Percentiles rank a stretch among this genome's conserved stretches.
Conservation (phyloP, 352 stramenopile genomes). For the Globisporangium yorkense region DNA sequence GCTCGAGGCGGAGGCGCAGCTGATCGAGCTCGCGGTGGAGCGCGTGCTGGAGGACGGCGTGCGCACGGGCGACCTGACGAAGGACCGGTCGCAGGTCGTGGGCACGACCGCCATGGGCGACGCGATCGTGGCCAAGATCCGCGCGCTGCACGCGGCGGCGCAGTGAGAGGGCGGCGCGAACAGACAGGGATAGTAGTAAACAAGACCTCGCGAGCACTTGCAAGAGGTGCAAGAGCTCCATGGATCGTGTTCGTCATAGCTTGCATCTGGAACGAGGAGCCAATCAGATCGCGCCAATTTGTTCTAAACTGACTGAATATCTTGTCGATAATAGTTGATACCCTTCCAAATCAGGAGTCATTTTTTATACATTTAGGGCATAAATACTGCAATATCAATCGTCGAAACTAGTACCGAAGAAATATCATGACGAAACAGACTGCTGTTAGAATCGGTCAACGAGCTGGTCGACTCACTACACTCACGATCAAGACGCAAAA, state of each 20-base stretch:
- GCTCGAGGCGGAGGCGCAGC: conserved; percentile 67
- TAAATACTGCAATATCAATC: too few relatives aligned
- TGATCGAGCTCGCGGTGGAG: conserved; percentile 82
- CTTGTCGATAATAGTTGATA: neutral
- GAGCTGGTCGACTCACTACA: too few relatives aligned
- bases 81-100: conserved; percentile 43
- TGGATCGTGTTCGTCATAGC: neutral
- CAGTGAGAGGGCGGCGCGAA: neutral
- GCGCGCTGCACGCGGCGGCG: conserved; percentile 26
- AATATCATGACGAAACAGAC: too few relatives aligned
- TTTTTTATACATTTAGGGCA: too few relatives aligned
- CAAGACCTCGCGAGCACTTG: neutral
- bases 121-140: conserved; percentile 78
- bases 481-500: too few relatives aligned
- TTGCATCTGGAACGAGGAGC: neutral
- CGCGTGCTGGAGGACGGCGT: conserved; percentile 77
- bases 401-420: too few relatives aligned
- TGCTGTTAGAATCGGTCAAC: too few relatives aligned
- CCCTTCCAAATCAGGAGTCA: too few relatives aligned
- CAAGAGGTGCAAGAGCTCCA: too few relatives aligned
- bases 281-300: neutral
- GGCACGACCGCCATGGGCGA: conserved; percentile 73
- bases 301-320: neutral
- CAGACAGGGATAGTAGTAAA: conserved; percentile 1
- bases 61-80: conserved; percentile 82